phyloP scores from a whole-genome alignment of 1,284 basidiomycete species.

The Apiotrichum laibachii region DNA sequence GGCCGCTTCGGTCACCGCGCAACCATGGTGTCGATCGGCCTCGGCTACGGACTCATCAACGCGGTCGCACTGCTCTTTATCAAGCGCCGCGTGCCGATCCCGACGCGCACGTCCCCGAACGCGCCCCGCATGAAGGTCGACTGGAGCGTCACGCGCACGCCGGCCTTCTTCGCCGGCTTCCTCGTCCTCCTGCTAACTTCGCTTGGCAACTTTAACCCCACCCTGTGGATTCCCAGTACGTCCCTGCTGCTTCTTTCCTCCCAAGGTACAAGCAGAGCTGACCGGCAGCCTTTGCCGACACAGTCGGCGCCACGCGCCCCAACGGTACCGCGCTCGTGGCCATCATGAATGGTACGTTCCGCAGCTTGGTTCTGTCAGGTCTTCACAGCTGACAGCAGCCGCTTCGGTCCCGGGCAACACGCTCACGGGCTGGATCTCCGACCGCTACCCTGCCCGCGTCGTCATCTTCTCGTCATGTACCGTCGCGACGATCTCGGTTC shows the following conservation, averaged over 20 bases:
- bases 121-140: constrained; percentile 30
- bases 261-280: too few species aligned
- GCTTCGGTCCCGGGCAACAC: constrained; percentile 45
- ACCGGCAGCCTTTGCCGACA: constrained; percentile 35
- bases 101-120: background rate
- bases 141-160: constrained; percentile 27
- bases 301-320: constrained; percentile 35
- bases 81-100: constrained; percentile 42
- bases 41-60: constrained; percentile 37
- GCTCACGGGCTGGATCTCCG: constrained; percentile 43
- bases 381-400: background rate
- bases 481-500: constrained; percentile 35
- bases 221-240: constrained; percentile 31
- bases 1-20: constrained; percentile 43
- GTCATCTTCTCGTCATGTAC: constrained; percentile 39
- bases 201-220: constrained; percentile 49
- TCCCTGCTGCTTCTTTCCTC: too few species aligned
- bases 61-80: constrained; percentile 39
- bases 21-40: constrained; percentile 42
- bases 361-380: too few species aligned
- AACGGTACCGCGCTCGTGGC: constrained; percentile 44
- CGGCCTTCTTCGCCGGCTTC: constrained; percentile 31
- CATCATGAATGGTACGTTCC: constrained; percentile 46
- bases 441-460: constrained; percentile 32
- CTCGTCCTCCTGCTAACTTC: constrained; percentile 37